Evolutionary conservation across 1,284 basidiomycete species (phyloP).

Genomic region (Rhodotorula mucilaginosa): DNA sequence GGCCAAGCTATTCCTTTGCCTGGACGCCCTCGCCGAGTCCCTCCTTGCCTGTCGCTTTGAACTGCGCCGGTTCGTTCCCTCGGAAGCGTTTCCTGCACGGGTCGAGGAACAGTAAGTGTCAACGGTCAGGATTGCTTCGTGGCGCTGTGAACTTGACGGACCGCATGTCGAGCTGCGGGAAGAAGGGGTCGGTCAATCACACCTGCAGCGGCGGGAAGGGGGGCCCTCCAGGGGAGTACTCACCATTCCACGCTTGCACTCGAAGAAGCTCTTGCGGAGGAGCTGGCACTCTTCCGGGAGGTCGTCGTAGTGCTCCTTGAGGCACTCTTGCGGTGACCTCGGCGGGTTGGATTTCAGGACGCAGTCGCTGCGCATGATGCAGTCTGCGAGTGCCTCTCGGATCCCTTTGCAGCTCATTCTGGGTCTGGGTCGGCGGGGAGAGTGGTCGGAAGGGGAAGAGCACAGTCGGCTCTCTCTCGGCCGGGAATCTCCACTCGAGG

Average conservation of each 20-base stretch:
- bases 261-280: constrained; percentile 72
- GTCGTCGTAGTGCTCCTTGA: constrained; percentile 66
- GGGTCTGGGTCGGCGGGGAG: neutral
- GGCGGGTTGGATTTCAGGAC: constrained; percentile 58
- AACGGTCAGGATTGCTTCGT: neutral
- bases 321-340: constrained; percentile 60
- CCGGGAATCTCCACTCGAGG: neutral
- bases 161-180: constrained; percentile 39
- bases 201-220: no score
- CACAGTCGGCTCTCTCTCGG: no score
- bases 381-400: constrained; percentile 70
- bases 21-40: constrained; percentile 24
- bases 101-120: neutral
- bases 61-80: constrained; percentile 38
- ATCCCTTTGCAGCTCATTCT: constrained; percentile 73
- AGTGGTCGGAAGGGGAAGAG: neutral
- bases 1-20: neutral
- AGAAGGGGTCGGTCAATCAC: neutral
- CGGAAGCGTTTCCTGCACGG: constrained; percentile 38
- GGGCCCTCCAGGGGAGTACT: constrained; percentile 44
- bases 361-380: constrained; percentile 75
- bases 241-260: constrained; percentile 84
- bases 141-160: neutral
- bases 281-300: constrained; percentile 72
- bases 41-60: constrained; percentile 28